A percentile compares a stretch with the other conserved stretches of the same genome.
Evolutionary conservation across 305 asterid species (phyloP).

Genomic region (Fraxinus albicans): DNA sequence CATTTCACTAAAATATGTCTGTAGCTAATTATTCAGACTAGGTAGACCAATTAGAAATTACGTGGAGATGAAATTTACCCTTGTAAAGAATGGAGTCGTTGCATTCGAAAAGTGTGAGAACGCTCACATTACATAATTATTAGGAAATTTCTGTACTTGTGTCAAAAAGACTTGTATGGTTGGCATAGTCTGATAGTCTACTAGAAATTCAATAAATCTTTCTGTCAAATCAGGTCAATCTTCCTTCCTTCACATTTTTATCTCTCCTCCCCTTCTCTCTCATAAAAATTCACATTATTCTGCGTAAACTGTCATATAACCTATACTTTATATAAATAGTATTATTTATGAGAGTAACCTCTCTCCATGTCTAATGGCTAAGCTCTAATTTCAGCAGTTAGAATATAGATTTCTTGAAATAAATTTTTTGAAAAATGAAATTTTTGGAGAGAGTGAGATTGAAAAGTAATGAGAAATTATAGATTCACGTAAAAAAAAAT

Average conservation of each 20-base stretch:
- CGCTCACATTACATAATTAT: not conserved
- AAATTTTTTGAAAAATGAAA: not conserved
- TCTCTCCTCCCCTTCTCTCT: not conserved
- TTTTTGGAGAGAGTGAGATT: not conserved
- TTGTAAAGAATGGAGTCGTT: not conserved
- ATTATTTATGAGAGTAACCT: not conserved
- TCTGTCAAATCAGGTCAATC: not conserved
- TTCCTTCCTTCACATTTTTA: not conserved
- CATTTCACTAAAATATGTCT: not conserved
- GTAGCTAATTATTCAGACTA: not conserved
- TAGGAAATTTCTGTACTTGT: not conserved
- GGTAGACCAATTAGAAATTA: not conserved
- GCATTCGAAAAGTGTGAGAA: not conserved
- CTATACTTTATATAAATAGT: no score
- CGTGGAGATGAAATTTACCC: not conserved
- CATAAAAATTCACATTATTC: not conserved
- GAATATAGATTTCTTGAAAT: not conserved
- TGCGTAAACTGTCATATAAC: not conserved
- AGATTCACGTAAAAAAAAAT: not conserved
- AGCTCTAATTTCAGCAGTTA: not conserved
- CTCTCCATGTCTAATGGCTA: not conserved
- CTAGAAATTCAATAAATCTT: no score
- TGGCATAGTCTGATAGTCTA: not conserved
- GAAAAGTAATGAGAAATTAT: not conserved
- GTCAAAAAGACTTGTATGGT: not conserved